A percentile compares a stretch with the other conserved stretches of the same genome.
Evolutionary conservation across 441 rosid species (phyloP).

Genomic region (Bocquillonia castaneifolia): DNA sequence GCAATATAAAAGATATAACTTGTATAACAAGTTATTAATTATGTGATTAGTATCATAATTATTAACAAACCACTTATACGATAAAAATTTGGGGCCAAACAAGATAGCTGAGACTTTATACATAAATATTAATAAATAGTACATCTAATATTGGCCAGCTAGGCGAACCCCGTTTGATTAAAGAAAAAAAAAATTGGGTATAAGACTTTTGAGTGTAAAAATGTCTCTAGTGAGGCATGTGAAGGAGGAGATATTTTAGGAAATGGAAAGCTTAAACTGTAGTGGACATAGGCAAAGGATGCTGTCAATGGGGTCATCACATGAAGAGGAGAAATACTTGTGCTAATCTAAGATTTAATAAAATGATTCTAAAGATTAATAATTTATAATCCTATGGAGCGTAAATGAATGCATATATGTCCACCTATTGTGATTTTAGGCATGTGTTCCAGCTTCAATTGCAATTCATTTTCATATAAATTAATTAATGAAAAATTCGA

Average conservation of each 20-base stretch:
- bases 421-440: not conserved
- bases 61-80: too few species aligned
- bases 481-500: not conserved
- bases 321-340: conserved; percentile 18
- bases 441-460: conserved; percentile 22
- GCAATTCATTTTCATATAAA: conserved; percentile 21
- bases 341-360: too few species aligned
- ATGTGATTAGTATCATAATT: too few species aligned
- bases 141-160: not conserved
- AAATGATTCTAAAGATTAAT: too few species aligned
- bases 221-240: not conserved
- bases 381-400: not conserved
- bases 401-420: not conserved
- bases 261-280: not conserved
- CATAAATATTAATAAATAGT: too few species aligned
- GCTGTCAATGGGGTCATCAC: conserved; percentile 20
- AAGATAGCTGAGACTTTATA: too few species aligned
- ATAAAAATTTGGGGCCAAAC: too few species aligned
- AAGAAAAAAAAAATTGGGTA: not conserved
- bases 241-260: conserved; percentile 25
- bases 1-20: too few species aligned
- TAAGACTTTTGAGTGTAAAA: conserved; percentile 15
- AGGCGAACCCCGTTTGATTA: not conserved
- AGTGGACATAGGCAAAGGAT: not conserved
- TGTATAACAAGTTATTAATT: too few species aligned